Evolutionary conservation across 2,329 filamentous ascomycete genomes (phyloP).

Genomic region (Diaporthe australafricana): DNA sequence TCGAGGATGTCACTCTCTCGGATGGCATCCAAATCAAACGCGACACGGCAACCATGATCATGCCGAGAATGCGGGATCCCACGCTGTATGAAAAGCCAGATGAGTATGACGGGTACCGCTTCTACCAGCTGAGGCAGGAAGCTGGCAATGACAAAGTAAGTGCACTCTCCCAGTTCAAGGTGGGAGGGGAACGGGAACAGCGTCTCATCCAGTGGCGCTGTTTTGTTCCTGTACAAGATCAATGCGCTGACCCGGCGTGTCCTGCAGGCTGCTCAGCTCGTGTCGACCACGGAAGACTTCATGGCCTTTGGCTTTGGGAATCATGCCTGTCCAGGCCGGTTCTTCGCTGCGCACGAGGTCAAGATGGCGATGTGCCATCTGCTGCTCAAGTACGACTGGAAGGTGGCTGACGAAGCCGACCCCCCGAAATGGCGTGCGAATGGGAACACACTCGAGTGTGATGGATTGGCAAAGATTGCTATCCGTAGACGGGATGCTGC

Average conservation of each 20-base stretch:
- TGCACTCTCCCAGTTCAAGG: not conserved
- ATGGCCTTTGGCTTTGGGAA: conserved; percentile 54
- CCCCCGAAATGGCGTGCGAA: not conserved
- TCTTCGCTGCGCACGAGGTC: conserved; percentile 55
- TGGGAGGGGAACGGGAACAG: too few relatives aligned
- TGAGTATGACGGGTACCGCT: conserved; percentile 45
- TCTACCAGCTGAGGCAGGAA: conserved; percentile 29
- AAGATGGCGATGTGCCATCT: conserved; percentile 49
- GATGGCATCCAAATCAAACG: conserved; percentile 2
- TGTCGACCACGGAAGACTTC: conserved; percentile 47
- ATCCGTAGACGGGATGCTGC: conserved; percentile 1
- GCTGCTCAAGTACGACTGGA: conserved; percentile 46
- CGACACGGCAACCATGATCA: not conserved
- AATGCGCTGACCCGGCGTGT: conserved; percentile 41
- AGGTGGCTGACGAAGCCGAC: conserved; percentile 33
- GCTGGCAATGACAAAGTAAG: conserved; percentile 1
- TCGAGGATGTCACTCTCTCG: conserved; percentile 13
- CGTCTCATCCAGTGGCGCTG: not conserved
- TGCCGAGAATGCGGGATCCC: not conserved
- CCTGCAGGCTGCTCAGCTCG: conserved; percentile 47
- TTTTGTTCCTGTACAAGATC: not conserved
- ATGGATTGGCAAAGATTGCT: conserved; percentile 2
- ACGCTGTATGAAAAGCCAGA: conserved; percentile 41
- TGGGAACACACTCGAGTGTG: conserved; percentile 4
- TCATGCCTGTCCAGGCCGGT: conserved; percentile 56